Conservation (phyloP, 371 early-diverging fungal genomes). For the Parasitella parasitica region DNA sequence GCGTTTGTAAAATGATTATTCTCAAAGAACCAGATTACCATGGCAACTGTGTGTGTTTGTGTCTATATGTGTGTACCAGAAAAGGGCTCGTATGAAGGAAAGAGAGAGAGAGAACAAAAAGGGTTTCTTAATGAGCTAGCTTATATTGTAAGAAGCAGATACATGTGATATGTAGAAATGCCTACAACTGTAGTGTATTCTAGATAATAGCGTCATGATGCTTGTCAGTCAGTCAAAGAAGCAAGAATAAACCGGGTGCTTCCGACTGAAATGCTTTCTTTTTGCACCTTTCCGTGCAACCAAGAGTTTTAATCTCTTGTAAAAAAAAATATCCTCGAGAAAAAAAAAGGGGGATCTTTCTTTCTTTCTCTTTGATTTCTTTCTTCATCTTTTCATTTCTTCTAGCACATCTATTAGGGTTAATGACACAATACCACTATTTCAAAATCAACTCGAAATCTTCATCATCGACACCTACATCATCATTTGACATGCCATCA, state of each 20-base stretch:
- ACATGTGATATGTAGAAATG: slow-evolving; percentile 3
- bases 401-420: no score
- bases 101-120: background rate
- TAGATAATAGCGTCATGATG: slow-evolving; percentile 5
- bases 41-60: no score
- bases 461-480: background rate
- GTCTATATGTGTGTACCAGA: background rate
- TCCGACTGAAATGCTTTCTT: background rate
- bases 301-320: background rate
- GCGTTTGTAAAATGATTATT: slow-evolving; percentile 36
- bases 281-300: background rate
- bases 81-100: background rate
- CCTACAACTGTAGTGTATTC: background rate
- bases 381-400: background rate
- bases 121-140: background rate
- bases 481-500: background rate
- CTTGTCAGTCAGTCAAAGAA: slow-evolving; percentile 3
- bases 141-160: background rate
- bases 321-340: no score
- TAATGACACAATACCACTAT: background rate
- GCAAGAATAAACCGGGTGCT: background rate
- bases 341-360: background rate
- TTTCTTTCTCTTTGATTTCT: background rate
- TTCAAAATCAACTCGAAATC: background rate
- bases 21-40: slow-evolving; percentile 42